Percentiles rank a stretch among this genome's conserved stretches.
Conservation (phyloP, 1,284 basidiomycete species). For the Termitomyces sp. region DNA sequence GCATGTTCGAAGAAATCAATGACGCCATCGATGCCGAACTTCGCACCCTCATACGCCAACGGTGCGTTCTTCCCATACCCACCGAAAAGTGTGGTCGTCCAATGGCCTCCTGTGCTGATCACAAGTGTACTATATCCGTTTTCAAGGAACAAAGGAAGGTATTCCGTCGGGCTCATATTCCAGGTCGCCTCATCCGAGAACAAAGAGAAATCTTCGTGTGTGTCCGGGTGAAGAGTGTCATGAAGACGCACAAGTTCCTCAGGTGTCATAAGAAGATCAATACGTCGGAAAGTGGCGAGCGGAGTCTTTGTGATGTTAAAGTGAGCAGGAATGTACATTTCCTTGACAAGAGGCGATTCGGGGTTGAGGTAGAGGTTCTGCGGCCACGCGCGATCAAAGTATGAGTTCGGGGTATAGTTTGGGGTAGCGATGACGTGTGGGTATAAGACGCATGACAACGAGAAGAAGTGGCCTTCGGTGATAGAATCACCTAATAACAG, state of each 20-base stretch:
- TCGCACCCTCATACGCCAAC: constrained; percentile 23
- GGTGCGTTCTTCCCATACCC: constrained; percentile 35
- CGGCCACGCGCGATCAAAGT: constrained; percentile 58
- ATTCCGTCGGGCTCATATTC: constrained; percentile 47
- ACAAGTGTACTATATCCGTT: constrained; percentile 55
- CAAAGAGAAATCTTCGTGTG: constrained; percentile 28
- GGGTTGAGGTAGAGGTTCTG: constrained; percentile 58
- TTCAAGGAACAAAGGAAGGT: constrained; percentile 44
- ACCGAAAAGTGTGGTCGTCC: constrained; percentile 52
- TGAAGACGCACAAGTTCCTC: constrained; percentile 46
- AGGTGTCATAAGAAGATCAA: constrained; percentile 52
- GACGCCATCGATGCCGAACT: constrained; percentile 47
- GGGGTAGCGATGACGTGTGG: constrained; percentile 63
- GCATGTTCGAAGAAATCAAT: constrained; percentile 49
- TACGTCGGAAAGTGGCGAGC: constrained; percentile 57
- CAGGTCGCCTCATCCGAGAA: constrained; percentile 53
- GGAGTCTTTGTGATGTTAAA: constrained; percentile 55
- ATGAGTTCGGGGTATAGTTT: constrained; percentile 45
- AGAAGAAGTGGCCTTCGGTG: constrained; percentile 68
- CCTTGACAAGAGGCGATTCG: constrained; percentile 39
- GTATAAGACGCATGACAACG: constrained; percentile 57
- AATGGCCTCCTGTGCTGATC: constrained; percentile 61
- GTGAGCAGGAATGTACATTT: constrained; percentile 34
- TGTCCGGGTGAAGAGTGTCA: constrained; percentile 24
- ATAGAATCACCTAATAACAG: constrained; percentile 62